Evolutionary conservation across 2,329 filamentous ascomycete species (phyloP).

Genomic region (Stachybotrys echinatus): DNA sequence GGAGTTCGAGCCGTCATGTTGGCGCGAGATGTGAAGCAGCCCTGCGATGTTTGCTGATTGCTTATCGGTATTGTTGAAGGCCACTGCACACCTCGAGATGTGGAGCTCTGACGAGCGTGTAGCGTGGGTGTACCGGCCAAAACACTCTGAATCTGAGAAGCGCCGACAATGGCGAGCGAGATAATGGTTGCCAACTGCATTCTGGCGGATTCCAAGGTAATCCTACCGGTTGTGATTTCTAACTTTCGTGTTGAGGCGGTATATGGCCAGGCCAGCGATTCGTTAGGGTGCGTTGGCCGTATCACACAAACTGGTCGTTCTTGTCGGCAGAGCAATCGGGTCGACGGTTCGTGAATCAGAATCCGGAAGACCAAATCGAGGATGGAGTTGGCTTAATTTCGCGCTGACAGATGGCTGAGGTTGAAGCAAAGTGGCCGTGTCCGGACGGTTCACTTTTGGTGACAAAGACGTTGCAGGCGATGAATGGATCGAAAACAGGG

Average conservation of each 20-base stretch:
- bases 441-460: not conserved
- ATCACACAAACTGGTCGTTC: too few relatives aligned
- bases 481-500: not conserved
- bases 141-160: constrained; percentile 16
- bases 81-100: not conserved
- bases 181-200: constrained; percentile 26
- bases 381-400: not conserved
- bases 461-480: not conserved
- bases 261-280: too few relatives aligned
- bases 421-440: not conserved
- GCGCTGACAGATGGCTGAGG: not conserved
- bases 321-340: not conserved
- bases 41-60: constrained; percentile 26
- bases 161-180: constrained; percentile 20
- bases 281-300: too few relatives aligned
- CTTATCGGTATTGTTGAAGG: not conserved
- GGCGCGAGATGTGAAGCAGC: constrained; percentile 43
- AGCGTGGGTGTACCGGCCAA: constrained; percentile 9
- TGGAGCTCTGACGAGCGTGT: not conserved
- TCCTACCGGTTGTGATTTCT: too few relatives aligned
- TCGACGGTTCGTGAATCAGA: not conserved
- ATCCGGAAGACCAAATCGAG: not conserved
- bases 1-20: constrained; percentile 24
- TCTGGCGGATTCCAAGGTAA: constrained; percentile 6
- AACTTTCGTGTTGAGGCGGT: too few relatives aligned